Conservation (phyloP, 208 protist genomes). For the Wallacemonas sp. region DNA sequence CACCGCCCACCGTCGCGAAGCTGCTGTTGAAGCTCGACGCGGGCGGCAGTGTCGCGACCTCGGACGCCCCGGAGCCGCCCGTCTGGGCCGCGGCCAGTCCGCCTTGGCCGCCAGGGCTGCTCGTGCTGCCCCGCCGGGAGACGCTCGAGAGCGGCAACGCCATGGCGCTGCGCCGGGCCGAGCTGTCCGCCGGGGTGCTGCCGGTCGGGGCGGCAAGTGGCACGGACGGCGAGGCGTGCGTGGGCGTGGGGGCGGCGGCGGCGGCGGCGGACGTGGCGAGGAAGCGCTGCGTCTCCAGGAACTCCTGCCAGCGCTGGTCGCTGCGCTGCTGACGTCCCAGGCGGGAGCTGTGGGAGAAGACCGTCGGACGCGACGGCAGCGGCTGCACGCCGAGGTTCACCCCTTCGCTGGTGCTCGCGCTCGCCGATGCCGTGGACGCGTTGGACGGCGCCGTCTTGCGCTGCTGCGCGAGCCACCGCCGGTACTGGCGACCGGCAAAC, state of each 20-base stretch:
- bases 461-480: background rate
- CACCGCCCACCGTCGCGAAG: background rate
- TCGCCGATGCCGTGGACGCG: background rate
- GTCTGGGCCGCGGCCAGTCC: background rate
- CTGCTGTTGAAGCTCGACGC: slow-evolving; percentile 14
- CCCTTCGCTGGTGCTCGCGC: background rate
- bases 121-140: background rate
- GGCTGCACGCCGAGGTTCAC: slow-evolving; percentile 5
- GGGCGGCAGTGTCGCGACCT: background rate
- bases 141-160: background rate
- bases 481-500: slow-evolving; percentile 35
- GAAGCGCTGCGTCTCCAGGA: slow-evolving; percentile 34
- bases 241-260: too few relatives aligned
- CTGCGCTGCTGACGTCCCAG: slow-evolving; percentile 54
- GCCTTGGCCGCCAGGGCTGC: background rate
- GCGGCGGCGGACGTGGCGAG: background rate
- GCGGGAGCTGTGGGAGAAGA: slow-evolving; percentile 43
- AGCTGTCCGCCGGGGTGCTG: too few relatives aligned
- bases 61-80: background rate
- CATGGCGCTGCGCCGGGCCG: too few relatives aligned
- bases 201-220: too few relatives aligned
- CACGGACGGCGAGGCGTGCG: too few relatives aligned
- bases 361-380: slow-evolving; percentile 2
- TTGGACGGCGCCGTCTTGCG: background rate
- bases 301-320: slow-evolving; percentile 39